A percentile compares a stretch with the other conserved stretches of the same genome.
Conservation (phyloP, 495 filamentous ascomycete species). For the Xylaria acuta region DNA sequence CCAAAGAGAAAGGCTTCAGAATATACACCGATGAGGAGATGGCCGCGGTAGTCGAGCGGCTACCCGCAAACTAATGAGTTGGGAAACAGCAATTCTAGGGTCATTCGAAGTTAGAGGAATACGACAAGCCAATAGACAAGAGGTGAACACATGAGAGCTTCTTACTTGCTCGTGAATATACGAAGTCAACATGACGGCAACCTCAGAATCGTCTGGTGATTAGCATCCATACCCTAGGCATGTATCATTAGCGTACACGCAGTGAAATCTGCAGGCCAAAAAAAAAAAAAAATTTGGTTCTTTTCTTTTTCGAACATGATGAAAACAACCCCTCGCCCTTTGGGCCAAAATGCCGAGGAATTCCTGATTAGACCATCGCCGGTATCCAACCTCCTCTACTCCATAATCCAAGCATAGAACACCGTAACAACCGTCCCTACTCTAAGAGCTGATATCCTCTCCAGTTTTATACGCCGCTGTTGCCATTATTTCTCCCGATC, state of each 20-base stretch:
- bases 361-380: constrained; percentile 10
- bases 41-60: constrained; percentile 82
- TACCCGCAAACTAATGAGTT: constrained; percentile 58
- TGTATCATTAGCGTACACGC: constrained; percentile 16
- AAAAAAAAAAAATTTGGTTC: no score
- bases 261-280: constrained; percentile 6
- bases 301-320: constrained; percentile 5
- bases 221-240: constrained; percentile 4
- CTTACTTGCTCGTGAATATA: constrained; percentile 11
- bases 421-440: constrained; percentile 8
- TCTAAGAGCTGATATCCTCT: constrained; percentile 17
- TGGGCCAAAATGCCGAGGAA: not conserved
- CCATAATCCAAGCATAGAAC: not conserved
- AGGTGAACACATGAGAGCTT: constrained; percentile 5
- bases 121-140: constrained; percentile 26
- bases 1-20: constrained; percentile 94
- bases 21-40: constrained; percentile 98
- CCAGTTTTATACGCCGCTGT: constrained; percentile 8
- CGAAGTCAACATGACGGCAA: constrained; percentile 13
- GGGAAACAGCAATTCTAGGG: constrained; percentile 8
- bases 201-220: not conserved
- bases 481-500: constrained; percentile 27
- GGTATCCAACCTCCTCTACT: not conserved
- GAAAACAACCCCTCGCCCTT: not conserved
- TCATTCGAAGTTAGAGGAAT: constrained; percentile 19